phyloP scores from a whole-genome alignment of 2,329 filamentous ascomycete genomes.

The Colletotrichum limetticola region DNA sequence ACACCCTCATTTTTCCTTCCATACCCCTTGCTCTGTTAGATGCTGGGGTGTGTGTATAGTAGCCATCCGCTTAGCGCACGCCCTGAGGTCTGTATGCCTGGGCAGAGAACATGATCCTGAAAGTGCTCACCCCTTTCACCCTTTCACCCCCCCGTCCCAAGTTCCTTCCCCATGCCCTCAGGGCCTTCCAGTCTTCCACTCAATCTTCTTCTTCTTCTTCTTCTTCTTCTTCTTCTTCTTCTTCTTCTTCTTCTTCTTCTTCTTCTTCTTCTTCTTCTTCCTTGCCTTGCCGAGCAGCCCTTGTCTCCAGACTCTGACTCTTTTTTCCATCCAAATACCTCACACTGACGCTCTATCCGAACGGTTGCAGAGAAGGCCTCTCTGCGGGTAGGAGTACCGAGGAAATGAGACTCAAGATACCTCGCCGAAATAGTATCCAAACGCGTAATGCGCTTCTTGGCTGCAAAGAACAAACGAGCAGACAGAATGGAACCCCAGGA shows the following conservation, averaged over 20 bases:
- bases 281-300: slow-evolving; percentile 15
- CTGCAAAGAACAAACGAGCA: too few species aligned
- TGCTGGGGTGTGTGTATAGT: not conserved
- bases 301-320: not conserved
- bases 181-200: slow-evolving; percentile 19
- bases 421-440: too few species aligned
- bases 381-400: not conserved
- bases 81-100: not conserved
- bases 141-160: not conserved
- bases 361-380: too few species aligned
- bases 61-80: not conserved
- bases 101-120: not conserved
- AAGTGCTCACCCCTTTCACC: not conserved
- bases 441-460: too few species aligned
- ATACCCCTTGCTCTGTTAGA: not conserved
- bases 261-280: not conserved
- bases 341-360: not conserved
- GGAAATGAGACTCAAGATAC: not conserved
- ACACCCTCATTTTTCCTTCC: slow-evolving; percentile 9
- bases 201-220: slow-evolving; percentile 7
- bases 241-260: not conserved
- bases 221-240: not conserved
- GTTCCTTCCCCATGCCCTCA: not conserved
- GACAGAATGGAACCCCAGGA: too few species aligned
- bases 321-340: not conserved